These are phyloP conservation scores for Trypanosoma theileri DNA, from an alignment of 208 protist genomes.

Conservation along the genomic window DNA sequence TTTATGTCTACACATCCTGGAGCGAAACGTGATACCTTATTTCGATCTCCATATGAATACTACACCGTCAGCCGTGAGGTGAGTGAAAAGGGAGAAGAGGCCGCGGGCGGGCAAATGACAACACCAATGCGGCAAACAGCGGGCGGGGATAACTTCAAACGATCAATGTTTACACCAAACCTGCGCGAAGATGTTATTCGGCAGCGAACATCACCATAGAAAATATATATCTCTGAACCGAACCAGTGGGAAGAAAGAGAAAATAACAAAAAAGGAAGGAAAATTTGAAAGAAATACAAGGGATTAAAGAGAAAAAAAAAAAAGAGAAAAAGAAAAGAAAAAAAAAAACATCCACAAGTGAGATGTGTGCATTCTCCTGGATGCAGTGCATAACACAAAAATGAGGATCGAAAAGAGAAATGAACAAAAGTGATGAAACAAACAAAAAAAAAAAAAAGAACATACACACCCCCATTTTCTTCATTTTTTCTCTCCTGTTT, in stretches of 20 bases:
- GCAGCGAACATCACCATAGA: slow-evolving; percentile 19
- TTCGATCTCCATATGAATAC: slow-evolving; percentile 88
- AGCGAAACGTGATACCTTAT: slow-evolving; percentile 79
- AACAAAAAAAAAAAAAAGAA: neutral
- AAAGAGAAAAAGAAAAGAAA: neutral
- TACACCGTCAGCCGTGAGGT: slow-evolving; percentile 67
- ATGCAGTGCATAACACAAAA: neutral
- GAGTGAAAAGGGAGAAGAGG: slow-evolving; percentile 21
- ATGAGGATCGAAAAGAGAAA: neutral
- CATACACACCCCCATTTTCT: neutral
- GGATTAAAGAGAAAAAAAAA: neutral
- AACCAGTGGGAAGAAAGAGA: neutral
- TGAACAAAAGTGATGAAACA: neutral
- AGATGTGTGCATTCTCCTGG: too few species aligned
- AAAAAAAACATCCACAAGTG: too few species aligned
- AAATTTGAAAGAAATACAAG: slow-evolving; percentile 2
- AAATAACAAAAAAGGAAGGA: slow-evolving; percentile 6
- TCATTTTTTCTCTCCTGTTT: neutral
- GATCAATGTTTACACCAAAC: slow-evolving; percentile 33
- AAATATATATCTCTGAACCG: slow-evolving; percentile 1
- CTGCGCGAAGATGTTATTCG: slow-evolving; percentile 58
- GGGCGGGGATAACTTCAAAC: slow-evolving; percentile 31
- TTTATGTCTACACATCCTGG: slow-evolving; percentile 87
- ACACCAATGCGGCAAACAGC: slow-evolving; percentile 8
- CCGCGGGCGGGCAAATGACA: slow-evolving; percentile 1